A percentile compares a stretch with the other conserved stretches of the same genome.
Evolutionary conservation across 1,284 basidiomycete species (phyloP).

Genomic region (Meira nashicola): DNA sequence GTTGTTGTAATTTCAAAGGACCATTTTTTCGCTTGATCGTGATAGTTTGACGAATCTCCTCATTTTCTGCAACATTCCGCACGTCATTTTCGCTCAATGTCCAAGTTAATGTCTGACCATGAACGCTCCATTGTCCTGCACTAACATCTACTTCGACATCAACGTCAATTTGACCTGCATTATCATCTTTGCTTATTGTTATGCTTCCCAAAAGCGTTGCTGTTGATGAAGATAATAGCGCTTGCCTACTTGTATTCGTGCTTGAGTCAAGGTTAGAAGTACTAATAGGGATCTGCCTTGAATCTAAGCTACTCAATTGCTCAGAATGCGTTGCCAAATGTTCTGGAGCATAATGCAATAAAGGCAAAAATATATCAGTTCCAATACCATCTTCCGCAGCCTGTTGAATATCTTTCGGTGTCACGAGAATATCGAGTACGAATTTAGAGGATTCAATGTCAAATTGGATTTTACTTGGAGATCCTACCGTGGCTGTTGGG

Average conservation of each 20-base stretch:
- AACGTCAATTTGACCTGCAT: conserved; percentile 4
- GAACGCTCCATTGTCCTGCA: conserved; percentile 65
- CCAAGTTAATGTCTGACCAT: conserved; percentile 72
- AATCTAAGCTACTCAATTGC: conserved; percentile 19
- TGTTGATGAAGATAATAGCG: not conserved
- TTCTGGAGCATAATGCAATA: conserved; percentile 75
- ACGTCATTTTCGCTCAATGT: conserved; percentile 62
- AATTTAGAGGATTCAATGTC: conserved; percentile 41
- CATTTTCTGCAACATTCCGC: not conserved
- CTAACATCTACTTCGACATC: conserved; percentile 59
- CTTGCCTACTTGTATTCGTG: conserved; percentile 15
- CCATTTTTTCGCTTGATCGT: not conserved
- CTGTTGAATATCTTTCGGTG: conserved; percentile 17
- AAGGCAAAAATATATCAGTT: conserved; percentile 81
- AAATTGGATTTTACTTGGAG: conserved; percentile 36
- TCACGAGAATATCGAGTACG: conserved; percentile 23
- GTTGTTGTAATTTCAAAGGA: conserved; percentile 2
- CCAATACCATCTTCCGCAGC: conserved; percentile 49
- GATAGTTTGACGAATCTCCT: not conserved
- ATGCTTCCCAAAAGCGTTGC: not conserved
- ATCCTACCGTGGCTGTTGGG: conserved; percentile 33
- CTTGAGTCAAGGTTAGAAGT: conserved; percentile 13
- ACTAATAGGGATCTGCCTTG: conserved; percentile 21
- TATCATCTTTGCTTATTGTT: not conserved
- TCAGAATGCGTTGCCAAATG: conserved; percentile 27